phyloP scores from a whole-genome alignment of 108 stramenopile genomes.

The Cyclotella cryptica region DNA sequence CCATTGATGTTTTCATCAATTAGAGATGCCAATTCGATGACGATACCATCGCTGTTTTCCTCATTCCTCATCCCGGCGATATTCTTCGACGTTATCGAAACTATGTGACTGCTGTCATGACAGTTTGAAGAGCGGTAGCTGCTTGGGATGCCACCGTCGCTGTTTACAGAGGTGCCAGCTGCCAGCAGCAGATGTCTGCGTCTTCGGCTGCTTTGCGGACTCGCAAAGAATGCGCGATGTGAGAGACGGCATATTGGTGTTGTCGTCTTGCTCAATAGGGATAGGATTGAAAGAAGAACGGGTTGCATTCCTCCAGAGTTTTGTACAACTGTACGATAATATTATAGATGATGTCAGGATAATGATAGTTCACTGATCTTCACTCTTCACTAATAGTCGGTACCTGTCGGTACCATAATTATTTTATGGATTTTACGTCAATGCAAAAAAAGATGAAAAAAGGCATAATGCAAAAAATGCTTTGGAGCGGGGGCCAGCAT shows the following conservation, averaged over 20 bases:
- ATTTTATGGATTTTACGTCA: too few species aligned
- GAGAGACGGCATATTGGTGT: background rate
- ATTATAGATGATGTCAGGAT: too few species aligned
- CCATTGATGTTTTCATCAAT: background rate
- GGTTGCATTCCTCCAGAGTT: background rate
- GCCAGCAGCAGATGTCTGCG: background rate
- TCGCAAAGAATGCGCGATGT: background rate
- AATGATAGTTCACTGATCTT: too few species aligned
- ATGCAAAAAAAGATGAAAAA: too few species aligned
- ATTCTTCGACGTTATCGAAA: conserved; percentile 40
- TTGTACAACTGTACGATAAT: too few species aligned
- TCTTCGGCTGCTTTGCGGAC: background rate
- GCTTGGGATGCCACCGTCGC: background rate
- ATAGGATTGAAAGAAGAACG: conserved; percentile 4
- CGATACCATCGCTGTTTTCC: conserved; percentile 8
- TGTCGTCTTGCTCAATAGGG: background rate
- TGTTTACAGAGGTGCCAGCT: background rate
- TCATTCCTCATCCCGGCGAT: conserved; percentile 47
- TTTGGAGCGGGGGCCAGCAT: too few species aligned
- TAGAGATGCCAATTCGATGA: background rate
- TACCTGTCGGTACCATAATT: too few species aligned
- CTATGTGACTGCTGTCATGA: conserved; percentile 30
- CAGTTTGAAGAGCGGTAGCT: background rate
- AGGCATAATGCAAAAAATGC: too few species aligned
- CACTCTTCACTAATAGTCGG: too few species aligned